Base-by-base conservation (phyloP, 1,284 basidiomycete genomes). In the Leucoagaricus sp. region DNA sequence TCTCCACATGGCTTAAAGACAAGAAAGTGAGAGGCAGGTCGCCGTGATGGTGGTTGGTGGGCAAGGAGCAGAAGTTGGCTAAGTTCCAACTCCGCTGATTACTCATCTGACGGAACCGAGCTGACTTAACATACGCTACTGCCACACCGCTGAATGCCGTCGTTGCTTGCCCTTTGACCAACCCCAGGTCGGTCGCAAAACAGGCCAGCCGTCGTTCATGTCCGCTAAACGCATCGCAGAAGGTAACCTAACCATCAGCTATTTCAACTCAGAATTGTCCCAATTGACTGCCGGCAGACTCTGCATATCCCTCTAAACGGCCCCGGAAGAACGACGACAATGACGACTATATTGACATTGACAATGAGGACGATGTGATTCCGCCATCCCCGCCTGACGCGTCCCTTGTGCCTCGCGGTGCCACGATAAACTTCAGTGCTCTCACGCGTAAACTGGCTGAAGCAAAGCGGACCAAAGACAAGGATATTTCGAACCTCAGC, bases 401-500 rank as follows among this genome's bases (percentile, higher is more conserved):
- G 1, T 72, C 82, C 38, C 73, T 87, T 45, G 75, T 90, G 21
- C 86, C 89, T 33, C 81, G 81, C 31, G 79, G 81, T 40, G 86
- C 88, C 15, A 93, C 87, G 9, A 92, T 93, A 66, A 93, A 93
- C 64, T 84, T 93, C 68, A 88, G 83, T 63, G 90, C 89, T 2
- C 74, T 93, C 34, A 87, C 86, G 5, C 85, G 89, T 60, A 92
- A 87, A 65, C 76, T 91, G 19, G 85, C 85, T 1, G 80, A 87
- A 63, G 79, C 81, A 23, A 80, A 79, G 57, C 78, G 78, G 26
- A 57, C 69, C 21, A 73, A 72, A 44, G 79, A 77, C 47, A 73
- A 72, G 49, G 77, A 72, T 31, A 72, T 70, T 12, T 67, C 77
- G 21, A 71, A 75, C 53, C 66, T 78, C 46, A 76, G 79, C 42